Evolutionary conservation across 1,284 basidiomycete genomes (phyloP).

Genomic region (Phellinidium pouzarii): DNA sequence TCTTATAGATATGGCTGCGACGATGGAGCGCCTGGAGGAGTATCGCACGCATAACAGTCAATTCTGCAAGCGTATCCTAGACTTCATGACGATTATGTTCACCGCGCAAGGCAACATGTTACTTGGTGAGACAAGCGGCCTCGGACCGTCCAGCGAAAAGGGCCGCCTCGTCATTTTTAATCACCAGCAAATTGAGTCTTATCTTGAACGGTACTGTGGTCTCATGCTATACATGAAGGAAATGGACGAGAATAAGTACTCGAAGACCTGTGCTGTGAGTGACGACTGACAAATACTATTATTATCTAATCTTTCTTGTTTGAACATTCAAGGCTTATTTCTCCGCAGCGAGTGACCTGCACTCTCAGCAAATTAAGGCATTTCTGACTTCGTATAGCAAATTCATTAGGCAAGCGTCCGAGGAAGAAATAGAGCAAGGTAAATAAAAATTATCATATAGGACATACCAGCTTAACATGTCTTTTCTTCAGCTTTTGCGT

Average conservation of each 20-base stretch:
- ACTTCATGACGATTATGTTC: constrained; percentile 88
- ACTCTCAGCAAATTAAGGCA: constrained; percentile 72
- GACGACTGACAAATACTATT: neutral
- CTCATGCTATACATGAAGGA: constrained; percentile 92
- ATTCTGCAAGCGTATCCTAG: constrained; percentile 87
- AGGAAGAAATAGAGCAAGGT: constrained; percentile 70
- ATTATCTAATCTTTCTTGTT: neutral
- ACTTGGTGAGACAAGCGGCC: constrained; percentile 52
- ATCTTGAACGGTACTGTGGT: constrained; percentile 84
- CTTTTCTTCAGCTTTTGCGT: constrained; percentile 34
- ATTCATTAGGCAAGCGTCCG: constrained; percentile 57
- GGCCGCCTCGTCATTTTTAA: constrained; percentile 46
- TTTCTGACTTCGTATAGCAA: constrained; percentile 57
- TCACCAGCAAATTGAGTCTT: constrained; percentile 72
- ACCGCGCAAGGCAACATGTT: constrained; percentile 76
- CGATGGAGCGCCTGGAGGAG: constrained; percentile 86
- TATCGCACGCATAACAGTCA: constrained; percentile 83
- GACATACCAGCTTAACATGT: neutral
- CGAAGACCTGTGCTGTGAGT: constrained; percentile 80
- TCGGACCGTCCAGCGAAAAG: constrained; percentile 36
- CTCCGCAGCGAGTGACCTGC: constrained; percentile 74
- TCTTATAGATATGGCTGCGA: constrained; percentile 82
- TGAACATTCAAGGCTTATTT: constrained; percentile 68
- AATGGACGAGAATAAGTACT: constrained; percentile 84
- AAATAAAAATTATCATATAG: constrained; percentile 1